Evolutionary conservation across 805 yeast genomes (phyloP).

Genomic region (Suhomyces prunicola): DNA sequence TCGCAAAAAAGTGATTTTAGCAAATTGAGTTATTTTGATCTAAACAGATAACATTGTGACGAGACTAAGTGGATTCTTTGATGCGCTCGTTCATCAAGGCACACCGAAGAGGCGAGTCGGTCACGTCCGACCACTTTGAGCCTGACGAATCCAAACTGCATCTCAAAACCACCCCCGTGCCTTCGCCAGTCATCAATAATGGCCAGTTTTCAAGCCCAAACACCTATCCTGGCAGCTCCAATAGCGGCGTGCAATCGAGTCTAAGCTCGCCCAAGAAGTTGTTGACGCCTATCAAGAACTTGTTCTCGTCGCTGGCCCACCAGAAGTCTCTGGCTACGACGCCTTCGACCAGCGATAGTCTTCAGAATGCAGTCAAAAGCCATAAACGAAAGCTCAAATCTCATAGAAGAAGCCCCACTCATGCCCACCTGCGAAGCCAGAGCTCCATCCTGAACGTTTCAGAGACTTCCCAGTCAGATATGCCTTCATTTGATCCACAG

Average conservation of each 20-base stretch:
- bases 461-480: not conserved
- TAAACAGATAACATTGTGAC: not conserved
- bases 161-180: conserved; percentile 3
- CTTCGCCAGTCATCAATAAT: conserved; percentile 3
- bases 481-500: not conserved
- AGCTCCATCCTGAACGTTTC: conserved; percentile 6
- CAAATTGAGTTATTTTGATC: too few species aligned
- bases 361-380: conserved; percentile 1
- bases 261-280: conserved; percentile 24
- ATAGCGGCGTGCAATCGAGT: not conserved
- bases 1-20: not conserved
- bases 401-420: conserved; percentile 5
- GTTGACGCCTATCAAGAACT: conserved; percentile 25
- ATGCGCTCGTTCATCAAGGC: conserved; percentile 16
- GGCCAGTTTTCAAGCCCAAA: conserved; percentile 8
- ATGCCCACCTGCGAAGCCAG: conserved; percentile 7
- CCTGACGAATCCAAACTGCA: conserved; percentile 7
- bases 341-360: conserved; percentile 5
- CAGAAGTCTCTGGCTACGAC: conserved; percentile 9
- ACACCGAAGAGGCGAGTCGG: conserved; percentile 13
- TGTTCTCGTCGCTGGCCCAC: conserved; percentile 17
- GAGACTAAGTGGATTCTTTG: not conserved
- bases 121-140: conserved; percentile 8
- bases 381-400: not conserved
- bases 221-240: not conserved